Percentiles rank a stretch among this genome's conserved stretches.
Evolutionary conservation across 1,284 basidiomycete species (phyloP).

Genomic region (Heterobasidion irregulare): DNA sequence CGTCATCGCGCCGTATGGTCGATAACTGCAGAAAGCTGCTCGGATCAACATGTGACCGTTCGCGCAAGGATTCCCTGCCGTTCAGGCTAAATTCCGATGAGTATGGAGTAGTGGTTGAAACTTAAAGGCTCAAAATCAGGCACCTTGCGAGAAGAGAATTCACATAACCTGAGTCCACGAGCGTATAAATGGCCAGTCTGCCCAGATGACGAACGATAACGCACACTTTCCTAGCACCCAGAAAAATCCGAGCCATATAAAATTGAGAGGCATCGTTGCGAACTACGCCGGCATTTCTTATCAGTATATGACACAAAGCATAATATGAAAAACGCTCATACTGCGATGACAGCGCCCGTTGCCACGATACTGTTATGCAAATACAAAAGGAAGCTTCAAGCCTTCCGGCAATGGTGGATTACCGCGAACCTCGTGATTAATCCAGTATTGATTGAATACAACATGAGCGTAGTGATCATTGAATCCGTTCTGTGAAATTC

Average conservation of each 20-base stretch:
- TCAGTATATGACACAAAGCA: conserved; percentile 13
- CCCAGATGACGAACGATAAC: neutral
- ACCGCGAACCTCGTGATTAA: conserved; percentile 19
- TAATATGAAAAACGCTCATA: neutral
- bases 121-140: too few relatives aligned
- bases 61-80: neutral
- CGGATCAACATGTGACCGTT: neutral
- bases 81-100: neutral
- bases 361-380: conserved; percentile 16
- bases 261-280: neutral
- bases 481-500: conserved; percentile 18
- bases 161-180: neutral
- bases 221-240: conserved; percentile 3
- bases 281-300: neutral
- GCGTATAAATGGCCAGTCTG: neutral
- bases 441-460: conserved; percentile 25
- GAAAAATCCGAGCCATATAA: conserved; percentile 1
- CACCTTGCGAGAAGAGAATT: conserved; percentile 1
- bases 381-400: too few relatives aligned
- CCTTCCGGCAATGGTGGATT: neutral
- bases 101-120: too few relatives aligned
- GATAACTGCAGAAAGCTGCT: neutral
- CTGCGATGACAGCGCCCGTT: conserved; percentile 7
- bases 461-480: conserved; percentile 21
- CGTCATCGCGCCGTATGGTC: too few relatives aligned